Evolutionary conservation across 2,329 filamentous ascomycete genomes (phyloP), one percentile per base, ranked within the genome.

Genomic region (Plectosphaerella sp.): DNA sequence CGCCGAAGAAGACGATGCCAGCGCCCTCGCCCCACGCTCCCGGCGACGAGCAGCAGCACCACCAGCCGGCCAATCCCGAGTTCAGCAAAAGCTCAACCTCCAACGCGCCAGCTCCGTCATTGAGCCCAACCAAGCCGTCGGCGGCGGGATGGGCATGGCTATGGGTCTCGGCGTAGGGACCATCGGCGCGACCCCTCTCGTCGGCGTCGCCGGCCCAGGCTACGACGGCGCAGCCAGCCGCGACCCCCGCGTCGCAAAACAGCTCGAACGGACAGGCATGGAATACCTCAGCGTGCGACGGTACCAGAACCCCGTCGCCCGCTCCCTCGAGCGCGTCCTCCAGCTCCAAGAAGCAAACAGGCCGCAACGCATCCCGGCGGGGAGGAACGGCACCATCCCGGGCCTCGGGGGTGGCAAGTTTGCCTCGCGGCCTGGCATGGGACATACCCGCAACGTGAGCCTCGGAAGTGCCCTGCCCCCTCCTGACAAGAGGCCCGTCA

Each of bases 251-350:
- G 76, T 88, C 25, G 75, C 78, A 60, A 80, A 82, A 63, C 77
- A 87, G 47, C 77, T 89, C 50, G 86, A 89, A 64, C 78, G 84
- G 46, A 87, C 86, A 1, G 84, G 83, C 15, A 80, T 87, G 67
- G 87, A 90, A 62, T 90, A 89, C 64, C 76, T 85, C n/a, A 86
- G 89, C 9, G 84, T 91, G 35, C 79, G 86, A 50, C 76, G 87
- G 45, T 87, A 87, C 62, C 84, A 88, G 61, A 88, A 89, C 59
- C 86, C 87, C 0, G 76, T 90, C 16, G 82, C 79, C 5, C 78
- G 86, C 45, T 86, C 84, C 1, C 69, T 90, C 16, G 67, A 67
- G 41, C 68, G 72, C 4, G 62, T 75, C 6, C 62, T 62, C 35
- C 62, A 54, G 16, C 25, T 46, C 33, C 55, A 58, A 25, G 78